Base-by-base conservation (phyloP, 2,329 filamentous ascomycete genomes). In the Acrocalymma vagum region DNA sequence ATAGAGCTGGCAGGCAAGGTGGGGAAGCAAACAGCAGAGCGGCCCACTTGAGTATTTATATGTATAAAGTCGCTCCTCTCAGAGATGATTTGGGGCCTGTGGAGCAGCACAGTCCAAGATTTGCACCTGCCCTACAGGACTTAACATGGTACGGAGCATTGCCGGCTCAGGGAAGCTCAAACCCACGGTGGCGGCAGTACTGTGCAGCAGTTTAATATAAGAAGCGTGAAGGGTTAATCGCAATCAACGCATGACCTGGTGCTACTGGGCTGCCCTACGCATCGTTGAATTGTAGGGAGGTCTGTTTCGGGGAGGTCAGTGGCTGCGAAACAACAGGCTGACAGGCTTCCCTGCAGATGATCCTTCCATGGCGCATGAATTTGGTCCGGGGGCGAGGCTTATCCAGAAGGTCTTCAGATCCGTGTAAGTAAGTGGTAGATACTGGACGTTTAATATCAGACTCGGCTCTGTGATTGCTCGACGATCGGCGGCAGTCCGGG, bases 101-200 rank as follows among this genome's bases (percentile, higher is more conserved):
- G 60, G 25, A 42, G 55, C 51, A 45, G 22, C 54, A 53, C 40
- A n/a, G n/a, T n/a, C n/a, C n/a, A n/a, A 33, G 26, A 48, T 38
- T 45, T 36, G 42, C 56, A 65, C 60, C 62, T 65, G 57, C 60
- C 62, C 24, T 43, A 56, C 51, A 45, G 22, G 56, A 53, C 40
- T 38, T 57, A 55, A 61, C 41, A 42, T 43, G 38, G 21, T 17
- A 42, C 60, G 56, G 60, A 35, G 48, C 51, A 50, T 46, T 47
- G 31, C 41, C 55, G 53, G 42, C 42, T 50, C 52, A 39, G 36
- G 57, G 58, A 56, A 58, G 55, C 46, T 60, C 47, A 20, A 22
- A 42, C 32, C 52, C 47, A 50, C 17, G 21, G 22, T 16, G 38
- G 31, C 35, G 51, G 53, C n/a, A n/a, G n/a, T 36, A 48, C 44